Percentiles rank a stretch among this genome's conserved stretches.
These are phyloP conservation scores for Eucalyptus curtisii DNA, from an alignment of 345 rosid genomes.

Conservation along the genomic window DNA sequence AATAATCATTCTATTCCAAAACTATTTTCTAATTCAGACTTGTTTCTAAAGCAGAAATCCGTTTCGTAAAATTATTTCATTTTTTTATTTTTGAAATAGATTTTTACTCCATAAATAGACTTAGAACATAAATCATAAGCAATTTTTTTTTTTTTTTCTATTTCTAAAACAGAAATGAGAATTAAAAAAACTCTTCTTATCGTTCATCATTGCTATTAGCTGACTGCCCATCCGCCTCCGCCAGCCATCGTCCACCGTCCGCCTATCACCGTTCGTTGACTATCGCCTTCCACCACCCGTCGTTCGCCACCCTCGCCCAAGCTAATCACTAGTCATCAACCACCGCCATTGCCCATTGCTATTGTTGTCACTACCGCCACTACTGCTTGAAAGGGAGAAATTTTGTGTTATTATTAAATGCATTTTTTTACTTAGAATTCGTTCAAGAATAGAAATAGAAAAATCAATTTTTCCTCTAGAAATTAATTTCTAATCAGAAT, in stretches of 20 bases:
- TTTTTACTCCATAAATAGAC: no score
- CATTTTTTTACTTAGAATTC: no score
- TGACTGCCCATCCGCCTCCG: accelerated
- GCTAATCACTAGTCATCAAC: accelerated
- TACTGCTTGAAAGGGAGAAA: accelerated
- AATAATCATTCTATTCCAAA: accelerated
- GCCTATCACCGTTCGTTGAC: accelerated
- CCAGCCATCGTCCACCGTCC: accelerated
- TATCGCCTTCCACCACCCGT: accelerated
- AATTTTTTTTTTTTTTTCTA: no score
- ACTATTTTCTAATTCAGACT: accelerated
- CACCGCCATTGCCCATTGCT: accelerated
- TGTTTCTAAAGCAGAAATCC: accelerated
- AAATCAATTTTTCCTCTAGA: accelerated
- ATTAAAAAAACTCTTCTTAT: accelerated
- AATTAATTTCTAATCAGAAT: no score
- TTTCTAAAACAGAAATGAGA: accelerated
- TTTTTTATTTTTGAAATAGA: no score
- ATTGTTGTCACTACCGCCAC: accelerated
- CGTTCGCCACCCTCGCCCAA: accelerated
- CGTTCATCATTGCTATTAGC: accelerated
- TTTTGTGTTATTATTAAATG: accelerated
- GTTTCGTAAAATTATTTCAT: accelerated
- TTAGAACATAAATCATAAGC: accelerated
- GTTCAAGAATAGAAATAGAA: accelerated